Evolutionary conservation across 2,329 filamentous ascomycete species (phyloP).

Genomic region (Monilinia vaccinii-corymbosi): DNA sequence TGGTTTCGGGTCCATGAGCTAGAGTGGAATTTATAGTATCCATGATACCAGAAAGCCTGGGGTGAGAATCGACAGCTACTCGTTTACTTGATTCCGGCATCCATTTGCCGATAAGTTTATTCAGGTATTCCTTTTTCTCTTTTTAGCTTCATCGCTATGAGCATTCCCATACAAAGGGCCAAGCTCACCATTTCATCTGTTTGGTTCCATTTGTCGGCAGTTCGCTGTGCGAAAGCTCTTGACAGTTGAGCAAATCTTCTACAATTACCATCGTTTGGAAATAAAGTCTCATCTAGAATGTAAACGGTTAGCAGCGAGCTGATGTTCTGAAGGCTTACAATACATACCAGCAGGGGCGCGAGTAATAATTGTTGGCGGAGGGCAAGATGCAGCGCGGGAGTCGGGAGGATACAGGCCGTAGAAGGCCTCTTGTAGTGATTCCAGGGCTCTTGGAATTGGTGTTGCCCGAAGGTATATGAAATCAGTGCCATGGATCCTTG

Average conservation of each 20-base stretch:
- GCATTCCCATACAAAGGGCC: no score
- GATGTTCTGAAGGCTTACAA: background rate
- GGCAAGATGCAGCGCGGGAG: slow-evolving; percentile 42
- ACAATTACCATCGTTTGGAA: slow-evolving; percentile 69
- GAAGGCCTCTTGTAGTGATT: slow-evolving; percentile 69
- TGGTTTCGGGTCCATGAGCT: slow-evolving; percentile 73
- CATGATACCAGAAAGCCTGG: slow-evolving; percentile 82
- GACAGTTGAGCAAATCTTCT: slow-evolving; percentile 61
- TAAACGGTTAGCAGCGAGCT: background rate
- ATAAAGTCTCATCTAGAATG: slow-evolving; percentile 60
- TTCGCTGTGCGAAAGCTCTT: slow-evolving; percentile 60
- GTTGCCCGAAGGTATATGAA: slow-evolving; percentile 67
- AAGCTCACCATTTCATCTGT: slow-evolving; percentile 58
- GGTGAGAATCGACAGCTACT: slow-evolving; percentile 76
- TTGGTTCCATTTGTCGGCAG: slow-evolving; percentile 65
- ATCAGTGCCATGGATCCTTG: slow-evolving; percentile 43
- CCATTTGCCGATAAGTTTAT: slow-evolving; percentile 68
- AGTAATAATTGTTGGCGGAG: slow-evolving; percentile 55
- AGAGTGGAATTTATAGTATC: slow-evolving; percentile 86
- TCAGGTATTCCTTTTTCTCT: slow-evolving; percentile 76
- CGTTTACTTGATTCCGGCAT: slow-evolving; percentile 63
- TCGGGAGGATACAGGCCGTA: slow-evolving; percentile 61
- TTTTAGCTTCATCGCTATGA: slow-evolving; percentile 54
- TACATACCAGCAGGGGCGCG: slow-evolving; percentile 40
- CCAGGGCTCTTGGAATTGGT: slow-evolving; percentile 64